Base-by-base conservation (phyloP, 2,329 filamentous ascomycete species). In the Diaporthe australafricana region DNA sequence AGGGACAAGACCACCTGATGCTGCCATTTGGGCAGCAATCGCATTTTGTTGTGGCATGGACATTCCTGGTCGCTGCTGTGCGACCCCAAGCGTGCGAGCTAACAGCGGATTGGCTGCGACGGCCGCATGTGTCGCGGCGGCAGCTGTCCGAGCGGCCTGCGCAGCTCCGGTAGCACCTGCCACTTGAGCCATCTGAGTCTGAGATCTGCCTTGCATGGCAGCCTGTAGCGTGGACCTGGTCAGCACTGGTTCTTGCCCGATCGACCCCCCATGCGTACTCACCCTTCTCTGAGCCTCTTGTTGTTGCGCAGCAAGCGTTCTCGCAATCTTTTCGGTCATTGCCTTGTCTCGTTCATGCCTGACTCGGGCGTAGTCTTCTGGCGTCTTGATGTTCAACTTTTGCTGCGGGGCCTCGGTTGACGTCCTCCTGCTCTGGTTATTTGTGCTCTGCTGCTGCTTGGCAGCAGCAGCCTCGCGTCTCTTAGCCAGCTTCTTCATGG, bases 401-500 rank as follows among this genome's bases (percentile, higher is more conserved):
- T 83, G 85, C 60, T 86, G 84, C 22, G 84, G 81, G 25, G 83
- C 79, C 77, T 97, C 94, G 72, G 93, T 93, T 17, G 90, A 88
- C 81, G 98, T 98, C 69, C 96, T 91, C 81, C 94, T 90, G 40
- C 93, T 93, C 62, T 94, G 94, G 70, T 94, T 89, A 74, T 90
- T 89, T 14, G 92, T 89, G 72, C 90, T 88, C 79, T 98, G 94
- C 78, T 96, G 93, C 79, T 96, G 94, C 84, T 98, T 98, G 79
- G 96, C 94, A 35, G 91, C 85, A 32, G 90, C 88, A 14, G 93
- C 93, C 83, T 99, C 96, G 32, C 96, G 90, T 83, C 98, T 98
- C 86, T 98, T 97, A 0, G 95, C 95, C 60, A 98, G 82, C 80
- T 98, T 99, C 52, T 95, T 90, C 94, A 98, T 98, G 3, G 94